Percentiles rank a stretch among this genome's conserved stretches.
Conservation (phyloP, 257 asterid genomes). For the Linderniella brevidens region DNA sequence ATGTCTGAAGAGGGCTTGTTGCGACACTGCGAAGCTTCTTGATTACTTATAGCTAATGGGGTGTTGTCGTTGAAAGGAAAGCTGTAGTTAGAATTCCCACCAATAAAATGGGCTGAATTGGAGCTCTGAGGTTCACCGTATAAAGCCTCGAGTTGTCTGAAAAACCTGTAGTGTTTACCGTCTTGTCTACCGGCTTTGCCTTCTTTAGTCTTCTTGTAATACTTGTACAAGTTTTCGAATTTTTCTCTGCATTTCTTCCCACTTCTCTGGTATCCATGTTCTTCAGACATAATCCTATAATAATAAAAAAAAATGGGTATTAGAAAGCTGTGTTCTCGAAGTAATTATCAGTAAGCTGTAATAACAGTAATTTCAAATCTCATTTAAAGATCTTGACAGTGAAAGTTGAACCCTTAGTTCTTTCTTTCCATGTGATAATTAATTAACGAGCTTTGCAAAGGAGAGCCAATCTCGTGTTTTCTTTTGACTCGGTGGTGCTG, state of each 20-base stretch:
- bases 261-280: slow-evolving; percentile 70
- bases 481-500: slow-evolving; percentile 9
- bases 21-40: slow-evolving; percentile 19
- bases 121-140: slow-evolving; percentile 24
- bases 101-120: slow-evolving; percentile 9
- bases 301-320: not conserved
- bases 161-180: slow-evolving; percentile 84
- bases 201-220: slow-evolving; percentile 87
- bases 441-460: slow-evolving; percentile 13
- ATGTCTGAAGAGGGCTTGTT: slow-evolving; percentile 21
- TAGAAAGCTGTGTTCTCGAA: not conserved
- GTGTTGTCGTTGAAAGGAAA: slow-evolving; percentile 14
- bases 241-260: slow-evolving; percentile 95
- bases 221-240: slow-evolving; percentile 81
- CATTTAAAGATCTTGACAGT: not conserved
- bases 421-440: slow-evolving; percentile 26
- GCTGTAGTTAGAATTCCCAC: slow-evolving; percentile 14
- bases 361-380: not conserved
- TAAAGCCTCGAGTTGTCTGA: slow-evolving; percentile 86
- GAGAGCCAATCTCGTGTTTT: slow-evolving; percentile 13
- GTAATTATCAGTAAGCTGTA: not conserved
- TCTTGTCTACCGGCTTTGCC: slow-evolving; percentile 94
- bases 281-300: slow-evolving; percentile 77
- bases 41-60: slow-evolving; percentile 12
- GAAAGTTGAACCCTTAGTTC: slow-evolving; percentile 40